Base-by-base conservation (phyloP, 2,329 filamentous ascomycete species). In the Fusarium drepaniforme region DNA sequence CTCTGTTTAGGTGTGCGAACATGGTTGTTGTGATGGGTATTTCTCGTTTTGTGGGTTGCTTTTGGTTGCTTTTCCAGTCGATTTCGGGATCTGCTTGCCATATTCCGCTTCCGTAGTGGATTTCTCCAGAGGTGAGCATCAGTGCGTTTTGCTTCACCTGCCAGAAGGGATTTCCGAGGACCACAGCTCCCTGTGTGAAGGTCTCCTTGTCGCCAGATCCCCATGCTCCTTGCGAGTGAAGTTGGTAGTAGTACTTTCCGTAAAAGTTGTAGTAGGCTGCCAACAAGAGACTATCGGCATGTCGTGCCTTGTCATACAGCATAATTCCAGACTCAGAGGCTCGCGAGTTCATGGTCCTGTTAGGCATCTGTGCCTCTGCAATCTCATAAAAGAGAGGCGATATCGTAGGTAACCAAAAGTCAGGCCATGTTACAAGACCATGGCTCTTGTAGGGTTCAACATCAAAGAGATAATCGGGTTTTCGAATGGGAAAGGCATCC, bases 201-300 rank as follows among this genome's bases (percentile, higher is more conserved):
- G 77, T 78, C 28, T 78, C 77, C 51, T 78, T 78, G 23, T 78
- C 77, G 0, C 77, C 77, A 0, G 77, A 78, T 1, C 77, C 77
- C 77, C 77, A 78, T 4, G 77, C 77, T 0, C 77, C 77, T n/a
- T 78, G 77, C 0, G 77, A 78, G 23, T 78, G 77, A n/a, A 78
- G 77, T 12, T 76, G 75, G 7, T 76, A 79, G 16, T 76, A 78
- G 21, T 72, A 78, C 5, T 13, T 66, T 0, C 77, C 75, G 3
- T 78, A 78, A 46, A 78, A 78, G 49, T 78, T 78, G 64, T 78
- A 78, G 60, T 78, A 78, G 4, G 63, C 60, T 0, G 77, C 77
- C 4, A 78, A 21, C 12, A 78, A 16, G 5, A 78, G 56, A n/a
- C 77, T 79, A 4, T 78, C 77, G 0, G 77, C 73, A 2, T 78